Base-by-base conservation (phyloP, 169 alveolate genomes). In the Babesia ovata region DNA sequence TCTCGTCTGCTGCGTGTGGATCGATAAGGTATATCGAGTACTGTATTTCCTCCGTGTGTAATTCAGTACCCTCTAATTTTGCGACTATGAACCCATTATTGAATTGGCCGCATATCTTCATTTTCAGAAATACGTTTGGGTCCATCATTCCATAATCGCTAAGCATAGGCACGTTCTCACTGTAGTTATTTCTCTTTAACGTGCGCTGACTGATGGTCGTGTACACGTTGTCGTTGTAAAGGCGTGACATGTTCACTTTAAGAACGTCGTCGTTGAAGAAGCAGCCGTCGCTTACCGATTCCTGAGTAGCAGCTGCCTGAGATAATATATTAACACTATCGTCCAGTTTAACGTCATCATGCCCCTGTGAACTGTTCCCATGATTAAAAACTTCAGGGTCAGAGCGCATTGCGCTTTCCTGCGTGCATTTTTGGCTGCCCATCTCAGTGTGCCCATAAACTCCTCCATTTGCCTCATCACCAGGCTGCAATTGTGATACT, bases 1-100 rank as follows among this genome's bases (percentile, higher is more conserved):
- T 97, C 84, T 98, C 99, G 83, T 97, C 99, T 39, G 99, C 96
- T 0, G 99, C 99, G 88, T 98, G 99, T 78, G 98, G 98, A 85
- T 98, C 99, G 39, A 98, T 91, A 0, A 98, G 94, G 84, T 95
- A 97, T 63, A 97, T 63, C 36, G 96, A 91, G 63, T 86, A 90
- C 69, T 84, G 63, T 21, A 65, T 69, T 44, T 74, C 70, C 22
- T 70, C 46, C 46, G 50, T 60, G n/a, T 70, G 21, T 24, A 54
- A 42, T 29, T 26, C 63, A 13, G 63, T 44, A 17, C 70, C 58
- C 29, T 24, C 76, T 26, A 93, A 75, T 48, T 87, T 87, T 21
- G 99, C 91, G 36, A 98, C 77, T 12, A 98, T 96, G 91, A 98
- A 98, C 26, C 99, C 99, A 77, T 91, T 92, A 73, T 98, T 98